Evolutionary conservation across 2,329 filamentous ascomycete genomes (phyloP).

Genomic region (Ophiostoma ulmi): DNA sequence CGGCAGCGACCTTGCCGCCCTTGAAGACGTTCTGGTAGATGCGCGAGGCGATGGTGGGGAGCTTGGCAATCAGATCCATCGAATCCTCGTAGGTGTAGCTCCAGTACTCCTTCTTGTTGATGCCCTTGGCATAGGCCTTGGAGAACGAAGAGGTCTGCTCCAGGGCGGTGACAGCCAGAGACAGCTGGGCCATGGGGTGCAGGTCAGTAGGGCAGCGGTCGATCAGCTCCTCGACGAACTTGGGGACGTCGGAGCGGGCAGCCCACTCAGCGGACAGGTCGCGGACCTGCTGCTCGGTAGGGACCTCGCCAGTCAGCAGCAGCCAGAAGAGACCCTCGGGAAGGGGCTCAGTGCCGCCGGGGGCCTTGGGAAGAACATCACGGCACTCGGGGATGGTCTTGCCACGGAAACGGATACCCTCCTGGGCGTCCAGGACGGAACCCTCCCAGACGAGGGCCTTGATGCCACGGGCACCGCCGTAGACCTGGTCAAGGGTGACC

Average conservation of each 20-base stretch:
- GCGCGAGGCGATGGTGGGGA: conserved; percentile 92
- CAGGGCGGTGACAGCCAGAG: conserved; percentile 91
- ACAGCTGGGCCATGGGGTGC: conserved; percentile 99
- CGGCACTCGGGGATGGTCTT: conserved; percentile 99
- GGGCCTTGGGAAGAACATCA: conserved; percentile 92
- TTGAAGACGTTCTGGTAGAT: conserved; percentile 99
- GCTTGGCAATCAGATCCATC: conserved; percentile 99
- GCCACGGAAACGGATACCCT: conserved; percentile 98
- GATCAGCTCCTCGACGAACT: conserved; percentile 98
- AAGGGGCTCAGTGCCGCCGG: conserved; percentile 92
- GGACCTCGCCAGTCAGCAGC: conserved; percentile 94
- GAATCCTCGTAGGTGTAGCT: conserved; percentile 98
- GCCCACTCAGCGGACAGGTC: conserved; percentile 98
- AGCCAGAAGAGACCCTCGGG: conserved; percentile 99
- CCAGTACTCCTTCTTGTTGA: conserved; percentile 99
- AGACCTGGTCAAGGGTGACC: conserved; percentile 98
- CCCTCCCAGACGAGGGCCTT: conserved; percentile 99
- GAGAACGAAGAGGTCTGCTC: conserved; percentile 97
- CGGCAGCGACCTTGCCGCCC: conserved; percentile 92
- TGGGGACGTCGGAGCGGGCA: conserved; percentile 91
- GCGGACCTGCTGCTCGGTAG: conserved; percentile 95
- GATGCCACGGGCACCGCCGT: conserved; percentile 97
- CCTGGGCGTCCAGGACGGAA: conserved; percentile 95
- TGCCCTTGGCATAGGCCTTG: conserved; percentile 97
- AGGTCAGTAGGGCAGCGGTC: conserved; percentile 98